Percentiles rank a stretch among this genome's conserved stretches.
Evolutionary conservation across 2,329 filamentous ascomycete species (phyloP).

Genomic region (Leptosphaerulina australis): DNA sequence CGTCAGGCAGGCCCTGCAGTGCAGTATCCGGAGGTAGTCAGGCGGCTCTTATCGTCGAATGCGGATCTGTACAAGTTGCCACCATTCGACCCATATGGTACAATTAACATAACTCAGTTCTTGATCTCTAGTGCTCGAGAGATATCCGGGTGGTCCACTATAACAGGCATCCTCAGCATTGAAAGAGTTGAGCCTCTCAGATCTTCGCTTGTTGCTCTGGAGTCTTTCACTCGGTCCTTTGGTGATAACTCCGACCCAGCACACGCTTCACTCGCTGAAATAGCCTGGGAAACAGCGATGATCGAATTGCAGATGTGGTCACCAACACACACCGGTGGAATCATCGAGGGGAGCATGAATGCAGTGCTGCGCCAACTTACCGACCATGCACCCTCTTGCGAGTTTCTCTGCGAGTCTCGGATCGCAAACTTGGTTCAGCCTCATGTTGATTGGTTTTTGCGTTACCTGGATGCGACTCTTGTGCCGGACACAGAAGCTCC

Average conservation of each 20-base stretch:
- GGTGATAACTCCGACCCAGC: constrained; percentile 3
- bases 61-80: constrained; percentile 19
- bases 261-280: constrained; percentile 21
- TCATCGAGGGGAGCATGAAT: constrained; percentile 27
- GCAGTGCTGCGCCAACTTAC: constrained; percentile 24
- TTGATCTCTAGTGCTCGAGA: constrained; percentile 32
- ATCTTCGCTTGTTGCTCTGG: constrained; percentile 22
- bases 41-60: constrained; percentile 23
- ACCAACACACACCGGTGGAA: constrained; percentile 33
- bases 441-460: constrained; percentile 33
- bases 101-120: constrained; percentile 33
- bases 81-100: constrained; percentile 29
- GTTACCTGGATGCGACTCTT: constrained; percentile 24
- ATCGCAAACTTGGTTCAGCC: constrained; percentile 23
- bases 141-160: constrained; percentile 32
- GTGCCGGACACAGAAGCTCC: constrained; percentile 25
- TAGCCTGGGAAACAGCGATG: constrained; percentile 33
- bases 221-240: constrained; percentile 19
- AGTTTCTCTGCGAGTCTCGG: constrained; percentile 25
- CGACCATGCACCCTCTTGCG: constrained; percentile 21
- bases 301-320: constrained; percentile 35
- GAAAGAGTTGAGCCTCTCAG: constrained; percentile 28
- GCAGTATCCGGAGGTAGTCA: constrained; percentile 25
- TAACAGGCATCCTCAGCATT: constrained; percentile 32
- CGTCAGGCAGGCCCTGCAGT: constrained; percentile 14